phyloP scores from a whole-genome alignment of 768 basidiomycete genomes.

The Nevesoporus exiguus region DNA sequence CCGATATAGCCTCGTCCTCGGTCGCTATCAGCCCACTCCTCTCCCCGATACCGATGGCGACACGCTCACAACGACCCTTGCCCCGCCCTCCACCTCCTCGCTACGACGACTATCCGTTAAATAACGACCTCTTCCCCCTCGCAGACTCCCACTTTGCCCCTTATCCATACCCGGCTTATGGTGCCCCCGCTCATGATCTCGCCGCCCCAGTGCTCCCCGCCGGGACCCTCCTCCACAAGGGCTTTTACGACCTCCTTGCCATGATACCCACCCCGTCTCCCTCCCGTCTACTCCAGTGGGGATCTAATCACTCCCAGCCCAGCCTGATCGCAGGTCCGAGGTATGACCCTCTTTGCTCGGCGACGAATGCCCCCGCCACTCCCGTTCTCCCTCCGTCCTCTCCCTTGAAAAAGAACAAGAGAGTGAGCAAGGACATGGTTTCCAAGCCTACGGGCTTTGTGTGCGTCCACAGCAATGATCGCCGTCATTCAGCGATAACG shows the following conservation, averaged over 20 bases:
- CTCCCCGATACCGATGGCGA: constrained; percentile 5
- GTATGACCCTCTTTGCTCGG: constrained; percentile 55
- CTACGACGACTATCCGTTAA: not conserved
- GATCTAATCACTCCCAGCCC: constrained; percentile 35
- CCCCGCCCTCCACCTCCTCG: not conserved
- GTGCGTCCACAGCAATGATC: constrained; percentile 47
- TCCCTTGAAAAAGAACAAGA: constrained; percentile 50
- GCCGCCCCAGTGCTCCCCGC: constrained; percentile 50
- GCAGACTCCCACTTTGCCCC: not conserved
- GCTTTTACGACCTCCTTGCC: constrained; percentile 84
- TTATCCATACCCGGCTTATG: constrained; percentile 1
- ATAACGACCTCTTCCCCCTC: not conserved
- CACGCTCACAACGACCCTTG: not conserved
- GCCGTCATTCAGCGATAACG: constrained; percentile 17
- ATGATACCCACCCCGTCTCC: constrained; percentile 71
- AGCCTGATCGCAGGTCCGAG: constrained; percentile 51
- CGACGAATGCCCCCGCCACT: not conserved
- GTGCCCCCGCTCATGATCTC: not conserved
- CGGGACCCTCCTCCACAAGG: constrained; percentile 79
- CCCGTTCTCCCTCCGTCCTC: constrained; percentile 32
- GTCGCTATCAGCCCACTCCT: not conserved
- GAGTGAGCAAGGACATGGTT: constrained; percentile 87
- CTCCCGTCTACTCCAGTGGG: constrained; percentile 58
- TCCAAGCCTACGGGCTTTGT: constrained; percentile 79
- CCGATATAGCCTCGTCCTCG: constrained; percentile 4